Evolutionary conservation across 306 rosid genomes (phyloP).

Genomic region (Acacia crassicarpa): DNA sequence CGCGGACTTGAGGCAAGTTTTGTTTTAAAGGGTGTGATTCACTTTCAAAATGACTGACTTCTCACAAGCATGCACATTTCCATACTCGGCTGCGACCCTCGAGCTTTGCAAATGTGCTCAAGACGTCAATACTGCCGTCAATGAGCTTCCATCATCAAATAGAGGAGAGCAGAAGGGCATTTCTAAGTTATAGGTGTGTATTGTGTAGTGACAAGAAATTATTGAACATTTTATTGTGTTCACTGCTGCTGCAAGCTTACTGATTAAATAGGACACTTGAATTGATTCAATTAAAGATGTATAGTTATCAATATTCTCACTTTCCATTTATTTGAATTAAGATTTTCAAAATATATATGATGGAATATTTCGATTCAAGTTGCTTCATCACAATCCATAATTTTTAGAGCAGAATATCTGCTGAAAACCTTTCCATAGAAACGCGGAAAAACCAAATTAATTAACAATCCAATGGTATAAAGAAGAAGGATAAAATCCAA

Average conservation of each 20-base stretch:
- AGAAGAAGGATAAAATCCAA: not conserved
- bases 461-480: not conserved
- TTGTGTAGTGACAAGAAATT: not conserved
- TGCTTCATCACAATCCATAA: constrained; percentile 10
- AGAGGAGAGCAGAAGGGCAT: not conserved
- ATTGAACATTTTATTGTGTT: not conserved
- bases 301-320: not conserved
- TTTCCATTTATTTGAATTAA: not conserved
- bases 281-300: not conserved
- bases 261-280: not conserved
- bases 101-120: constrained; percentile 9
- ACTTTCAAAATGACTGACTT: constrained; percentile 11
- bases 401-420: constrained; percentile 19
- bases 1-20: constrained; percentile 46
- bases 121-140: not conserved
- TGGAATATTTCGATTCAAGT: constrained; percentile 7
- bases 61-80: not conserved
- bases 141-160: constrained; percentile 9
- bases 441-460: not conserved
- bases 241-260: constrained; percentile 22
- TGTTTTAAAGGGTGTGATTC: constrained; percentile 37
- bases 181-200: constrained; percentile 16
- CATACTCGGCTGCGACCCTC: constrained; percentile 17
- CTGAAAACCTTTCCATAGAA: not conserved
- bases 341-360: not conserved